Percentiles rank a stretch among this genome's conserved stretches.
Conservation (phyloP, 805 yeast genomes). For the Cyberlindnera petersonii region DNA sequence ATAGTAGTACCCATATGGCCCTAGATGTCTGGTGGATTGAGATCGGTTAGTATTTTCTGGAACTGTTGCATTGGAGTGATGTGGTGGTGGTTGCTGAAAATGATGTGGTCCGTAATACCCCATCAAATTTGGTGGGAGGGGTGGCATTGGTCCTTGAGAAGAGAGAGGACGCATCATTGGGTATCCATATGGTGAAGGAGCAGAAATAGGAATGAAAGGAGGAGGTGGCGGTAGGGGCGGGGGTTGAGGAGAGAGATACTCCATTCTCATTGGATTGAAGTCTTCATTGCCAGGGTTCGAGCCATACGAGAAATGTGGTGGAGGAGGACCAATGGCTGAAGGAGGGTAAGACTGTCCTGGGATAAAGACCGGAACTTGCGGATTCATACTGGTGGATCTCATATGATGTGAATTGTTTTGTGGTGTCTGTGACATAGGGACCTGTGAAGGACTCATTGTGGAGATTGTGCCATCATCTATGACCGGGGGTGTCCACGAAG, state of each 20-base stretch:
- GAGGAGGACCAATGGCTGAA: slow-evolving; percentile 1
- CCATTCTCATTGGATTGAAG: too few species aligned
- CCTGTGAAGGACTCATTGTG: too few species aligned
- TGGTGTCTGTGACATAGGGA: too few species aligned
- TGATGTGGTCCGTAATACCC: slow-evolving; percentile 3
- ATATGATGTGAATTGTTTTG: too few species aligned
- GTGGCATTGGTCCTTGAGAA: background rate
- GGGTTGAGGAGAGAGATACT: too few species aligned
- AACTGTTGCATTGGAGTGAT: too few species aligned
- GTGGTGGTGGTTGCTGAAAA: slow-evolving; percentile 1
- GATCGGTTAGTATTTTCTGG: too few species aligned
- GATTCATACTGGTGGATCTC: background rate
- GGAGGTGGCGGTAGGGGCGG: background rate
- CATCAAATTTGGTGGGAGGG: slow-evolving; percentile 3
- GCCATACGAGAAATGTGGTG: too few species aligned
- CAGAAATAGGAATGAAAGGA: background rate
- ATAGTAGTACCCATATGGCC: background rate
- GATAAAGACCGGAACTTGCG: background rate
- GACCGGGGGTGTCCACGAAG: background rate
- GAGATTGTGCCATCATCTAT: too few species aligned
- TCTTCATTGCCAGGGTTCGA: too few species aligned
- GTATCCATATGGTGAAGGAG: slow-evolving; percentile 1
- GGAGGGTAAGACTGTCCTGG: slow-evolving; percentile 4
- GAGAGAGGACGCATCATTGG: slow-evolving; percentile 1
- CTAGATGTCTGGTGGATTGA: too few species aligned